These are phyloP conservation scores for Phoenix roebelenii DNA, from an alignment of 176 grass and related monocot genomes.

Conservation along the genomic window DNA sequence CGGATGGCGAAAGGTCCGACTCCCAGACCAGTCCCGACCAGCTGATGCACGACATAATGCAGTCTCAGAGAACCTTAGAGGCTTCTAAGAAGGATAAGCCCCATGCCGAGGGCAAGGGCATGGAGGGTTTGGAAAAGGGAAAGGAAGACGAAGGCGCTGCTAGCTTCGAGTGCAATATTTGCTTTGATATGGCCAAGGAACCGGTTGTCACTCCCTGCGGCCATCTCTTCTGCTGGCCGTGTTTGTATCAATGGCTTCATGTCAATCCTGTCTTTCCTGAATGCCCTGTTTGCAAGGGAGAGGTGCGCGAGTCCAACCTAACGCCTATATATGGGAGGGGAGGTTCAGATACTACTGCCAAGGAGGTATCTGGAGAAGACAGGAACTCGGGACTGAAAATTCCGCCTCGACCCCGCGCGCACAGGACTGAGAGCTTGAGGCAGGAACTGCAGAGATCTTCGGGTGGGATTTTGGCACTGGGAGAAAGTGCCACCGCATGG, in stretches of 20 bases:
- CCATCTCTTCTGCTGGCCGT: slow-evolving; percentile 90
- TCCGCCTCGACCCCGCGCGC: slow-evolving; percentile 53
- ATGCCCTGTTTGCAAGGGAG: slow-evolving; percentile 83
- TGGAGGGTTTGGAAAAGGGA: slow-evolving; percentile 21
- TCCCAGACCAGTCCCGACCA: too few relatives aligned
- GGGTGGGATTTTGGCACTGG: slow-evolving; percentile 3
- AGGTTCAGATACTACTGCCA: background rate
- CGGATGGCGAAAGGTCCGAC: too few relatives aligned
- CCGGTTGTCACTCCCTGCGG: slow-evolving; percentile 78
- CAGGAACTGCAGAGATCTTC: slow-evolving; percentile 34
- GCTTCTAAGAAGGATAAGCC: slow-evolving; percentile 35
- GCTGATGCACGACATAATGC: slow-evolving; percentile 43
- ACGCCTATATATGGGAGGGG: slow-evolving; percentile 88
- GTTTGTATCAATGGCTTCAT: slow-evolving; percentile 69
- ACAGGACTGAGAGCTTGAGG: slow-evolving; percentile 42
- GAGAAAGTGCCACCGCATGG: slow-evolving; percentile 23
- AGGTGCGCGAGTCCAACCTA: slow-evolving; percentile 43
- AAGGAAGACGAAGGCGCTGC: slow-evolving; percentile 32
- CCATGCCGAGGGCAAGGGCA: slow-evolving; percentile 25
- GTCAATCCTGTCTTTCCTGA: slow-evolving; percentile 32
- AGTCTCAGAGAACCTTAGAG: slow-evolving; percentile 35
- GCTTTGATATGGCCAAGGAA: slow-evolving; percentile 55
- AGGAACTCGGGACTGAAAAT: slow-evolving; percentile 20
- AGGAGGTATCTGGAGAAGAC: slow-evolving; percentile 5
- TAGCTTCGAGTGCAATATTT: slow-evolving; percentile 83